Evolutionary conservation across 225 moss, liverwort and hornwort genomes (phyloP).

Genomic region (Marchantia paleacea): DNA sequence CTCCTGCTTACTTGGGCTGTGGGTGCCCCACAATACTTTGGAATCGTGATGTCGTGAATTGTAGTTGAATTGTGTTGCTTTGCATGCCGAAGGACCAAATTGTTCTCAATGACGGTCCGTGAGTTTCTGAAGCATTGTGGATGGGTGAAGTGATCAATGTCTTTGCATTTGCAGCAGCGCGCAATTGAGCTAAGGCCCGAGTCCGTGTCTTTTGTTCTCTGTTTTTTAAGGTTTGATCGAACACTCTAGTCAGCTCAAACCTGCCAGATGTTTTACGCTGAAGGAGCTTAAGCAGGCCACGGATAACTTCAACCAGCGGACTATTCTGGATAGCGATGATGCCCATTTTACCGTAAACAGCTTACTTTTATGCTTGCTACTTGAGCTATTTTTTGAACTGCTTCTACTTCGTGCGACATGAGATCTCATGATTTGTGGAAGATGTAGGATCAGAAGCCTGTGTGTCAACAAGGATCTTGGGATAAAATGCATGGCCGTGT

Average conservation of each 20-base stretch:
- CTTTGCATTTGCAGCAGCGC: not conserved
- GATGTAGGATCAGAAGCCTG: not conserved
- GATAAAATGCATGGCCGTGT: not conserved
- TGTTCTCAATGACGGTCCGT: not conserved
- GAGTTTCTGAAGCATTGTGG: not conserved
- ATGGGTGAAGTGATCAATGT: not conserved
- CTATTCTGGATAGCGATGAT: not conserved
- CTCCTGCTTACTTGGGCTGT: not conserved
- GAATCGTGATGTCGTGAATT: too few relatives aligned
- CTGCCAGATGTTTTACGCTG: not conserved
- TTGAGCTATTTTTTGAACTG: not conserved
- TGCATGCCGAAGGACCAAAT: too few relatives aligned
- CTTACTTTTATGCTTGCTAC: not conserved
- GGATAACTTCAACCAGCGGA: not conserved
- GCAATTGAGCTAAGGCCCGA: not conserved
- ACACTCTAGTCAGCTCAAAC: not conserved
- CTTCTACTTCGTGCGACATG: not conserved
- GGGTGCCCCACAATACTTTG: not conserved
- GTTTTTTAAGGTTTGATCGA: not conserved
- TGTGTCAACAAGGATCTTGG: not conserved
- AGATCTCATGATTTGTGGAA: not conserved
- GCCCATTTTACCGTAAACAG: not conserved
- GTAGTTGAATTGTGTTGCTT: not conserved
- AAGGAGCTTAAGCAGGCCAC: constrained; percentile 10
- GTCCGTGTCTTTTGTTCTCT: not conserved